Evolutionary conservation across 1,284 basidiomycete genomes (phyloP), one percentile per base, ranked within the genome.

Genomic region (Naganishia liquefaciens): DNA sequence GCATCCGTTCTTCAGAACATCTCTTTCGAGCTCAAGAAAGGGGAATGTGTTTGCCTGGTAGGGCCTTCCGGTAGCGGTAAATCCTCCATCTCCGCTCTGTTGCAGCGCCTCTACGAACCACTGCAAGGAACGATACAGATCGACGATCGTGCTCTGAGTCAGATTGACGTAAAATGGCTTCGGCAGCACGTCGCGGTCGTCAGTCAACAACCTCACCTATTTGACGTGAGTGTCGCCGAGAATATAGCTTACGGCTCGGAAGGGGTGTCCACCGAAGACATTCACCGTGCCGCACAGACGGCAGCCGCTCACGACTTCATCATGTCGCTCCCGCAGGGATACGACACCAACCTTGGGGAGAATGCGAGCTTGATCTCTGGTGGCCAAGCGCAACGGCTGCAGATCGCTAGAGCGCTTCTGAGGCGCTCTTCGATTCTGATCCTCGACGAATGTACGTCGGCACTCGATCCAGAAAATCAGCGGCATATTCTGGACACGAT

Each of bases 361-460:
- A 92, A 93, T 74, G 93, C 91, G 0, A 80, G 84, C 19, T 84
- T 93, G 54, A 86, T 98, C 65, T 95, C 92, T 0, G 95, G 95
- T 37, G 95, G 95, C 1, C 95, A 99, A 76, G 91, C 90, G 2
- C 95, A 99, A 79, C 85, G 95, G 3, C 79, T 99, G 9, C 89
- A 90, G 73, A 93, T 98, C 69, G 95, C 95, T 0, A 85, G 95
- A 2, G 93, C 93, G 0, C 83, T 98, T 17, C 87, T 88, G n/a
- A 76, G 81, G 9, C 81, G 86, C 13, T 82, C 88, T 0, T 83
- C 82, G 40, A 84, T 96, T n/a, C 82, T 97, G 37, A 87, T 98
- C 54, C 81, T 98, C 54, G 95, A 98, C 78, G 95, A 98, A 77
- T 95, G 91, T 75, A 99, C 95, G 7, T 88, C 86, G 46, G 91